Evolutionary conservation across 495 filamentous ascomycete genomes (phyloP).

Genomic region (Antarctomyces pellizariae): DNA sequence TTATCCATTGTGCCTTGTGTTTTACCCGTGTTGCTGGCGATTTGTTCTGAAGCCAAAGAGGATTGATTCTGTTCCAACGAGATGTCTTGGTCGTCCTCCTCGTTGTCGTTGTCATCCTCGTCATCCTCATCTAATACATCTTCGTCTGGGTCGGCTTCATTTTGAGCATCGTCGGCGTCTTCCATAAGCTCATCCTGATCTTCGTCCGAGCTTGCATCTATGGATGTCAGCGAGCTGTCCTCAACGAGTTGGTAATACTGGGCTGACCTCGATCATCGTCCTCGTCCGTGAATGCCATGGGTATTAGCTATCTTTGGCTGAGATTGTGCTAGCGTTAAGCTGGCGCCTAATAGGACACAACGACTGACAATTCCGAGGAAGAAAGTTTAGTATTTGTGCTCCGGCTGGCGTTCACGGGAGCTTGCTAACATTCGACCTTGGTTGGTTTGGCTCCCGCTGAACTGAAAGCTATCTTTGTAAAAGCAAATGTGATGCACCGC

Average conservation of each 20-base stretch:
- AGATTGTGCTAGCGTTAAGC: too few relatives aligned
- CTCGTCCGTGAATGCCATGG: constrained; percentile 17
- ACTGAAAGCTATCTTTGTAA: too few relatives aligned
- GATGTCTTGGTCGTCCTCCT: constrained; percentile 30
- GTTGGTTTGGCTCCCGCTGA: too few relatives aligned
- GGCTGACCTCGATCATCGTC: constrained; percentile 30
- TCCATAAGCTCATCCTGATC: constrained; percentile 46
- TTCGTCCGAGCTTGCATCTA: constrained; percentile 46
- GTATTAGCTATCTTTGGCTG: too few relatives aligned
- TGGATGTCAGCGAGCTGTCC: constrained; percentile 24
- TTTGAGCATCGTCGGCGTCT: constrained; percentile 29
- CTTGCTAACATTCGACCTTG: too few relatives aligned
- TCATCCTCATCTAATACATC: constrained; percentile 34
- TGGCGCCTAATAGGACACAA: too few relatives aligned
- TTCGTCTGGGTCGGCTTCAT: constrained; percentile 16
- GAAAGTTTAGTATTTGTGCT: too few relatives aligned
- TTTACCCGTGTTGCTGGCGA: constrained; percentile 18
- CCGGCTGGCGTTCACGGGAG: too few relatives aligned
- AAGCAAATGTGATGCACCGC: too few relatives aligned
- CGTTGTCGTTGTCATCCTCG: constrained; percentile 38
- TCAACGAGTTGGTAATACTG: constrained; percentile 6
- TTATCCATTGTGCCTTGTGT: too few relatives aligned
- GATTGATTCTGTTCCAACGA: constrained; percentile 15
- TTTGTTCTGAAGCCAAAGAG: constrained; percentile 12
- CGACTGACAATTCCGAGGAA: too few relatives aligned